Conservation (phyloP, 768 basidiomycete genomes). For the Rhizopogon vesiculosus region DNA sequence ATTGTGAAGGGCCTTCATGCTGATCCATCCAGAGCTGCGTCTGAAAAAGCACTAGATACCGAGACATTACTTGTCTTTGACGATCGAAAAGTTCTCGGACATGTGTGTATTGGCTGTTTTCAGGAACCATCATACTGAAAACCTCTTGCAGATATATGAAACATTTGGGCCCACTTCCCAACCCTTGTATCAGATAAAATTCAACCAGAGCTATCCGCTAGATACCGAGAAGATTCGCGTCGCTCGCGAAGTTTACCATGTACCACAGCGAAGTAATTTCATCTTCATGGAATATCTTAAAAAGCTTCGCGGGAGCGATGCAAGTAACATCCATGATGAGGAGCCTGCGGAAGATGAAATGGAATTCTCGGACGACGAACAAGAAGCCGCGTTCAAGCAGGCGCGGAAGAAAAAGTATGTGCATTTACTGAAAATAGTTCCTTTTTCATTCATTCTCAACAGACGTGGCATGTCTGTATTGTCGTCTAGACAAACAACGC, state of each 20-base stretch:
- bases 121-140: constrained; percentile 8
- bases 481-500: constrained; percentile 53
- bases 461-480: constrained; percentile 53
- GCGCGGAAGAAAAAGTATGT: constrained; percentile 56
- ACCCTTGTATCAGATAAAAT: constrained; percentile 86
- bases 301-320: constrained; percentile 81
- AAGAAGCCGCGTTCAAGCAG: constrained; percentile 70
- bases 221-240: constrained; percentile 49
- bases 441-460: constrained; percentile 2
- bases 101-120: constrained; percentile 47
- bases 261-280: constrained; percentile 75
- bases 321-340: constrained; percentile 92
- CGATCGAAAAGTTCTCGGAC: constrained; percentile 86
- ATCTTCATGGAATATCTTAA: constrained; percentile 75
- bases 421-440: not conserved
- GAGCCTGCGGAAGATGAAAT: constrained; percentile 86
- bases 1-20: constrained; percentile 64
- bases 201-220: constrained; percentile 61
- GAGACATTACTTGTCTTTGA: constrained; percentile 90
- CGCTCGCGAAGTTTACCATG: constrained; percentile 73
- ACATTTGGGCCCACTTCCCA: constrained; percentile 92
- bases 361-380: constrained; percentile 95
- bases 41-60: constrained; percentile 71
- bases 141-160: constrained; percentile 68
- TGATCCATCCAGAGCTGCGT: constrained; percentile 37